Conservation (phyloP, 1,284 basidiomycete genomes). For the Lentinula novae-zelandiae region DNA sequence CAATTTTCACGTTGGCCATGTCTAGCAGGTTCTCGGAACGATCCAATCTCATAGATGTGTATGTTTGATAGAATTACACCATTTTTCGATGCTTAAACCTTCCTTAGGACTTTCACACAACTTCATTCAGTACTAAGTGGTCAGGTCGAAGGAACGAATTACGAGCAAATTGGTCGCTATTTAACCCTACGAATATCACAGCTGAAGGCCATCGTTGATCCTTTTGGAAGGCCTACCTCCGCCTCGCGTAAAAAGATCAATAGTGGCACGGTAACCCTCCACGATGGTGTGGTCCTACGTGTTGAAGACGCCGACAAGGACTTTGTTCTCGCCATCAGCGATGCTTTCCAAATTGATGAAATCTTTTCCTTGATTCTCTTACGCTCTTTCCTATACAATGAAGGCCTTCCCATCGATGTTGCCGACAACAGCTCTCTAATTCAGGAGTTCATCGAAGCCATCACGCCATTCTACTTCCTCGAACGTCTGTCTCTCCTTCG, state of each 20-base stretch:
- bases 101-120: constrained; percentile 58
- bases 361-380: constrained; percentile 69
- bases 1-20: constrained; percentile 20
- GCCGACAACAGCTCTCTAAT: constrained; percentile 43
- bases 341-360: constrained; percentile 71
- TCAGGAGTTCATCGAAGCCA: constrained; percentile 63
- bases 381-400: constrained; percentile 76
- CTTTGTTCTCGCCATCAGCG: constrained; percentile 65
- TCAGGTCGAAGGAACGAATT: constrained; percentile 50
- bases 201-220: constrained; percentile 50
- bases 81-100: not conserved
- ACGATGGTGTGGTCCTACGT: constrained; percentile 57
- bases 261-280: constrained; percentile 58
- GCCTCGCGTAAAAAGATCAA: constrained; percentile 65
- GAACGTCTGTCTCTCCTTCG: constrained; percentile 69
- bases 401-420: constrained; percentile 56
- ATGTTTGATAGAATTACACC: constrained; percentile 21
- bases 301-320: constrained; percentile 69
- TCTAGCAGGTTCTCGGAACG: constrained; percentile 36
- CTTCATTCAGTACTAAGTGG: constrained; percentile 60
- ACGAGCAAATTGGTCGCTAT: constrained; percentile 54
- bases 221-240: constrained; percentile 65
- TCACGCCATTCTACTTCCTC: constrained; percentile 77
- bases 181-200: constrained; percentile 53
- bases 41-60: constrained; percentile 57